phyloP scores from a whole-genome alignment of 768 basidiomycete genomes.

The Hygrophoropsis aurantiaca region DNA sequence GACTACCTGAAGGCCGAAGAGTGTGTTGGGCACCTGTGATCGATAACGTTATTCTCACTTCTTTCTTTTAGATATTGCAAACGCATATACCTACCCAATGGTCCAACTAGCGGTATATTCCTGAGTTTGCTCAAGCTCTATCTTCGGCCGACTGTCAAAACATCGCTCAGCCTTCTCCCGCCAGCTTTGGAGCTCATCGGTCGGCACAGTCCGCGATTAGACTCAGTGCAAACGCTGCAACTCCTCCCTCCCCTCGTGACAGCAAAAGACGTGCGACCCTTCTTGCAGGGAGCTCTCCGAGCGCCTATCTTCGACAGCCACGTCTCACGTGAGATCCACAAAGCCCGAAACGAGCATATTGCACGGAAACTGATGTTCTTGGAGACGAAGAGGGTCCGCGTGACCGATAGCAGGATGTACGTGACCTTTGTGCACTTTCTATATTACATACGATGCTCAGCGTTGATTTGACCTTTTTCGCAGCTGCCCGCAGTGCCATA shows the following conservation, averaged over 20 bases:
- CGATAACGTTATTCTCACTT: not conserved
- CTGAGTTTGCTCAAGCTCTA: slow-evolving; percentile 85
- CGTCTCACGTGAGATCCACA: slow-evolving; percentile 67
- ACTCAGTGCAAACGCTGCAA: slow-evolving; percentile 78
- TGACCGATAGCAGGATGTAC: slow-evolving; percentile 91
- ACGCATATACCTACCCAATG: slow-evolving; percentile 62
- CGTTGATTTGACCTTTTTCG: slow-evolving; percentile 1
- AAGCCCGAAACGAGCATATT: slow-evolving; percentile 77
- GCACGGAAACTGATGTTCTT: slow-evolving; percentile 71
- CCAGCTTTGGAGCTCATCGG: slow-evolving; percentile 90
- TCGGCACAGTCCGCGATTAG: slow-evolving; percentile 78
- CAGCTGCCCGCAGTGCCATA: slow-evolving; percentile 96
- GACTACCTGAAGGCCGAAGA: slow-evolving; percentile 89
- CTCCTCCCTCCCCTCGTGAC: slow-evolving; percentile 90
- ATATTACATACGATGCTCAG: not conserved
- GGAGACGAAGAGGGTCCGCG: slow-evolving; percentile 80
- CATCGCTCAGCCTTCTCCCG: slow-evolving; percentile 56
- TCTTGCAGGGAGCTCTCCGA: slow-evolving; percentile 71
- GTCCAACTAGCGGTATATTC: slow-evolving; percentile 67
- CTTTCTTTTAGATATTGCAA: slow-evolving; percentile 76
- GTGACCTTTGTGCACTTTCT: slow-evolving; percentile 32
- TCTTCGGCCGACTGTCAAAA: slow-evolving; percentile 64
- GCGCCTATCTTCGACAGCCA: slow-evolving; percentile 66
- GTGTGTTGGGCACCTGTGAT: slow-evolving; percentile 42
- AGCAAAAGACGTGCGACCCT: slow-evolving; percentile 74